Evolutionary conservation across 2,329 filamentous ascomycete species (phyloP).

Genomic region (Fusarium fujikuroi): DNA sequence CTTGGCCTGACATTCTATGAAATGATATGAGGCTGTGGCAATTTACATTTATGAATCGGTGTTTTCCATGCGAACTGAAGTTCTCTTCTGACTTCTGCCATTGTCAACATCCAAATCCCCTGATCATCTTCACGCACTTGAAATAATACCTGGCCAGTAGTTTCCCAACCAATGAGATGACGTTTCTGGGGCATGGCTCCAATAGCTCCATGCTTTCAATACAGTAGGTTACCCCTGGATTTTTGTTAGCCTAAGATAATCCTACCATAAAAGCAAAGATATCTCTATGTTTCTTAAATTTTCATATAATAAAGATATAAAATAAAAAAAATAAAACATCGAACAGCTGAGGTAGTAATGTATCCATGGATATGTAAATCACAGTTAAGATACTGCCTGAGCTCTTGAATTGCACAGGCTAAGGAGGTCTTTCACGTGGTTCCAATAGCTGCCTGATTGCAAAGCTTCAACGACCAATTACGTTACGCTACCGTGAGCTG

Average conservation of each 20-base stretch:
- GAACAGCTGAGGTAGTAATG: neutral
- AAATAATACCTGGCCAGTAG: neutral
- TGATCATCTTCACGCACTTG: neutral
- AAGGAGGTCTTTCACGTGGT: neutral
- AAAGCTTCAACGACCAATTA: neutral
- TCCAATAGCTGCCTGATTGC: neutral
- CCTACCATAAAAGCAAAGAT: neutral
- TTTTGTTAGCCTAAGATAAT: neutral
- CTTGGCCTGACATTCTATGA: conserved; percentile 19
- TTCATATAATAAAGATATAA: neutral
- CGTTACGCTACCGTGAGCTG: neutral
- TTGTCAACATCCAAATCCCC: neutral
- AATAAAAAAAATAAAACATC: rapidly evolving
- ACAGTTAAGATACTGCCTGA: neutral
- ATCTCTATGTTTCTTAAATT: neutral
- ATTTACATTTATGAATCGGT: neutral
- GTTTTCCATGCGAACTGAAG: neutral
- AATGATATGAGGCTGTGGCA: conserved; percentile 6
- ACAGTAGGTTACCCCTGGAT: neutral
- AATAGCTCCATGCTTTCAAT: neutral
- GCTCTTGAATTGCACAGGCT: neutral
- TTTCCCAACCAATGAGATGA: conserved; percentile 8
- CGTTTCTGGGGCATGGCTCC: neutral
- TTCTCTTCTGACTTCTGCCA: neutral
- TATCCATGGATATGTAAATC: neutral